A percentile compares a stretch with the other conserved stretches of the same genome.
phyloP scores from a whole-genome alignment of 164 flowering plant species.

The Aristolochia fimbriata region DNA sequence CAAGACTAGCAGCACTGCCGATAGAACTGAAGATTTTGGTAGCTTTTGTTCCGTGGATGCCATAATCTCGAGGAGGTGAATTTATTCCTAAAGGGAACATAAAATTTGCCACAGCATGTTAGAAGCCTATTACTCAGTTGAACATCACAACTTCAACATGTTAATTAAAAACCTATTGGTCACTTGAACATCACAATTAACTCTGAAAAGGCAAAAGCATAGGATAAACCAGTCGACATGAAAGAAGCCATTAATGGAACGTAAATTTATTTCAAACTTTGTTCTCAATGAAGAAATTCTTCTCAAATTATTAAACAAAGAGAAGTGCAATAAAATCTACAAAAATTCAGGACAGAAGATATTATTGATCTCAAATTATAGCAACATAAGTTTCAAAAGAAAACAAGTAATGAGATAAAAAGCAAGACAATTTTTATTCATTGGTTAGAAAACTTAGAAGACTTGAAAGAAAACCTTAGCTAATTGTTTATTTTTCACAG shows the following conservation, averaged over 20 bases:
- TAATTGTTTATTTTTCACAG: too few species aligned
- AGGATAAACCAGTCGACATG: background rate
- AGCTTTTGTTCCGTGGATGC: slow-evolving; percentile 45
- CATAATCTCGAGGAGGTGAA: slow-evolving; percentile 60
- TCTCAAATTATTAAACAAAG: background rate
- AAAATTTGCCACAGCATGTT: background rate
- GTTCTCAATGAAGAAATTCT: too few species aligned
- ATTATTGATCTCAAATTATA: too few species aligned
- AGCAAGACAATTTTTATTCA: too few species aligned
- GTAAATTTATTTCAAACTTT: background rate
- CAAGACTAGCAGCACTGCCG: slow-evolving; percentile 79
- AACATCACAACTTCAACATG: background rate
- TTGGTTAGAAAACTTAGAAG: background rate
- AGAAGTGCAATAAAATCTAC: background rate
- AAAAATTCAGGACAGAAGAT: background rate
- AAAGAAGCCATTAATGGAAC: background rate
- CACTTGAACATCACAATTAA: background rate
- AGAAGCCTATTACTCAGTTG: background rate
- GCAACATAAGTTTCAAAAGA: too few species aligned
- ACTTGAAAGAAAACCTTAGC: background rate
- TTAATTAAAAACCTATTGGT: background rate
- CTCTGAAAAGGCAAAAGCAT: background rate
- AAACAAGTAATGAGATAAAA: too few species aligned
- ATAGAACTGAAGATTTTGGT: slow-evolving; percentile 55
- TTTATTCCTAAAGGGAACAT: slow-evolving; percentile 35